These are phyloP conservation scores for Orbilia javanica DNA, from an alignment of 2,329 filamentous ascomycete genomes.

Conservation along the genomic window DNA sequence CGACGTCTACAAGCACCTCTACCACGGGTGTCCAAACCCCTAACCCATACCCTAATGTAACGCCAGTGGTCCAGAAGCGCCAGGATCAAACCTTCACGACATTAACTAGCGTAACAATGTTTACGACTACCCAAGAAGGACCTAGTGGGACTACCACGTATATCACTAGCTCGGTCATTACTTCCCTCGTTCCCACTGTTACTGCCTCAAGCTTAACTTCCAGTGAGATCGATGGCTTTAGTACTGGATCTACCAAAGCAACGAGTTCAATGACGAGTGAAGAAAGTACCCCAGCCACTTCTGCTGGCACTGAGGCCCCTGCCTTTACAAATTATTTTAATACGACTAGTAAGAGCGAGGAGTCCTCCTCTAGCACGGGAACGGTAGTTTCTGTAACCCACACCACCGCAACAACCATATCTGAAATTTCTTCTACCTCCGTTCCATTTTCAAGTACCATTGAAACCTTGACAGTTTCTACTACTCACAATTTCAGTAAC, in stretches of 20 bases:
- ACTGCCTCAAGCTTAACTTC: neutral
- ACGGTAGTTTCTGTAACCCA: neutral
- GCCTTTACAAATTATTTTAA: neutral
- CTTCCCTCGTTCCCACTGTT: neutral
- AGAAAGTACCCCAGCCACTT: neutral
- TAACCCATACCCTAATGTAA: neutral
- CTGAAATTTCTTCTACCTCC: neutral
- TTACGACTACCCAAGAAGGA: neutral
- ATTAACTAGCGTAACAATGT: neutral
- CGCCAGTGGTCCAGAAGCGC: constrained; percentile 30
- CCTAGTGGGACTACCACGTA: neutral
- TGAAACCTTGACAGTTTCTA: neutral
- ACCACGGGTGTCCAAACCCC: neutral
- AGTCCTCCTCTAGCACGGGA: neutral
- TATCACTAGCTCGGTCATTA: constrained; percentile 8
- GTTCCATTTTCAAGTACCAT: neutral
- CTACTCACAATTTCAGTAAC: neutral
- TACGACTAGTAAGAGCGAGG: neutral
- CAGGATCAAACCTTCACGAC: constrained; percentile 2
- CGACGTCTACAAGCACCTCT: neutral
- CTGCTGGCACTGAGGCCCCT: neutral
- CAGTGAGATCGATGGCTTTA: neutral
- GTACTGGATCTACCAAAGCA: neutral
- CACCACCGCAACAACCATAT: neutral
- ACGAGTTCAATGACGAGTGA: neutral